Base-by-base conservation (phyloP, 352 stramenopile species). In the Globisporangium perplexum region DNA sequence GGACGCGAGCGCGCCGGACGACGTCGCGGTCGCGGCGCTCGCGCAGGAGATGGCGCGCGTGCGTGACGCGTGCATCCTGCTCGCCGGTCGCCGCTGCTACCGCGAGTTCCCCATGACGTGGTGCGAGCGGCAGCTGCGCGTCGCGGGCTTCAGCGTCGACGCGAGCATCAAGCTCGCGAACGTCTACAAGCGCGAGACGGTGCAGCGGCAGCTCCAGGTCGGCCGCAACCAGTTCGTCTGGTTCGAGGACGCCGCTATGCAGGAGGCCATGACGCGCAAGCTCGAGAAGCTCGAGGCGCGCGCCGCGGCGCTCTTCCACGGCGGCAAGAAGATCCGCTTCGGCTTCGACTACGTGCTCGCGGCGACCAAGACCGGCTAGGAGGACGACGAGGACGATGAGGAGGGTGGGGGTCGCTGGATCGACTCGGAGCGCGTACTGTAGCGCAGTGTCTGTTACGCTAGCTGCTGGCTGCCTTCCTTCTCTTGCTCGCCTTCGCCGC, bases 271-370 rank as follows among this genome's bases (percentile, higher is more conserved):
- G 58, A 33, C 23, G 5, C 14, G 17, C 18, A 57, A 56, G 52
- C 54, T 65, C 53, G 53, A 20, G 30, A 18, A 1, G 44, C 51
- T 63, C 35, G 50, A 63, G 42, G 24, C 28, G 46, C 57, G 51
- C 22, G 46, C 51, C 7, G 50, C 47, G 23, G 45, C 55, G 42
- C 75, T 90, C 26, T 95, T 97, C 50, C 67, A 77, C 22, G 77
- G 83, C 47, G 65, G 58, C 24, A 61, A 49, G 24, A 65, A 63
- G 35, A 55, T 79, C 35, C 60, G 63, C 38, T 86, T 97, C 39
- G 90, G 90, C 45, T 97, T 96, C 67, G 88, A 97, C 66, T 97
- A 96, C 64, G 86, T 97, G 6, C 65, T 97, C 35, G 72, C 74
- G 41, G 74, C 74, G 18, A 58, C 28, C 47, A 81, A 77, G 43